Evolutionary conservation across 2,329 filamentous ascomycete species (phyloP), one percentile per base, ranked within the genome.

Genomic region (Sporothrix dimorphospora): DNA sequence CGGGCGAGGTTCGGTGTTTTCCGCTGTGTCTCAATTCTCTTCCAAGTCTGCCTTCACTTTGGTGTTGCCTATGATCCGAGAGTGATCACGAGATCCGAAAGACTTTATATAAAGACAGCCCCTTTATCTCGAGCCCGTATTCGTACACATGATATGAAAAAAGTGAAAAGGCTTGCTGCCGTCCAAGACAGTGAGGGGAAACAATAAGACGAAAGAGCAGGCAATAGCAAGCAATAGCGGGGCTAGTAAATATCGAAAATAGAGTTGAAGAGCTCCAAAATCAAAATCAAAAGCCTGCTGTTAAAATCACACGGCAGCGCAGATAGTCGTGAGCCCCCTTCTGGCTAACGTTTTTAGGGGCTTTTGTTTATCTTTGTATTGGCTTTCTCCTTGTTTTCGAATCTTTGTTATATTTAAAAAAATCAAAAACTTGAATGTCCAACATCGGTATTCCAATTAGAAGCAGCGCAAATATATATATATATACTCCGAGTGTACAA

Each of bases 71-170:
- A 45, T 30, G 12, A 49, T 47, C 12, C 9, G 42, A 30, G n/a
- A 19, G 14, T 30, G 40, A 47, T 66, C 40, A 47, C 42, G 61
- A n/a, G 40, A 47, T 30, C 6, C 40, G 2, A 47, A 34, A 21
- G 21, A 34, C 40, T 16, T 66, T 47, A 27, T 30, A 19, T 66
- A n/a, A 30, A 47, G 11, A 5, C 40, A 47, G 11, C 40, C 38
- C 49, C 40, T 66, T 34, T 49, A 66, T 30, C 42, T 49, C 63
- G 40, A 66, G 7, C 63, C 40, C 63, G 42, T 66, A 49, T 30
- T 34, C 21, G 42, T 66, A 47, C 8, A 42, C 63, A 66, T 66
- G 14, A 49, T 66, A 19, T 47, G 19, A 49, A 66, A n/a, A n/a
- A 38, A 21, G n/a, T 24, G 1, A 9, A 59, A 40, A 42, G 24